Evolutionary conservation across 257 asterid genomes (phyloP), one percentile per base, ranked within the genome.

Genomic region (Osmanthus fragrans): DNA sequence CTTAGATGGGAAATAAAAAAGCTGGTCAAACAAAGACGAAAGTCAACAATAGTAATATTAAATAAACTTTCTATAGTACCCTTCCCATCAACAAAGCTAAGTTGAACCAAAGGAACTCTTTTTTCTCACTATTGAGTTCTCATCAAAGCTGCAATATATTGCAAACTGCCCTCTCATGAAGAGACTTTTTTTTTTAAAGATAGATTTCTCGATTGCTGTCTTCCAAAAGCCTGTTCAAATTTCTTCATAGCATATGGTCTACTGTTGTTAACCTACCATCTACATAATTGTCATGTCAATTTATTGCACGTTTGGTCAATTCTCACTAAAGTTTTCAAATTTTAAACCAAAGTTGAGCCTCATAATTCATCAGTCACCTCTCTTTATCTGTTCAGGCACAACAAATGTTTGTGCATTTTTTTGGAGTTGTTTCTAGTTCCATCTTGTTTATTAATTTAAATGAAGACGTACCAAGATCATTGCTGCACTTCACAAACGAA

Each of bases 41-140:
- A 60, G 0, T 7, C 3, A 12, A 18, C 23, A 54, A 5, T 54
- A 18, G 25, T 18, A 10, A 54, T 33, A 25, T 3, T 45, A 19
- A 73, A 74, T 39, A 29, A 49, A 66, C 76, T 32, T 39, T 21
- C 32, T 12, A 68, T 58, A 82, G 84, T 78, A 85, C 76, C 89
- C 89, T 84, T 80, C 80, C 90, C 83, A 82, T 84, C 88, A 85
- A 74, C 91, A 82, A 73, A 66, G 65, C 34, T 25, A 76, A 76
- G 60, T 80, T 56, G 74, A 80, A 79, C 34, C 72, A 70, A 70
- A 71, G 21, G 79, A 74, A 73, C 23, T 27, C 49, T 21, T 23
- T 73, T 70, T 65, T n/a, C 25, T 60, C 32, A 60, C 32, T 60
- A 7, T 6, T 23, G 29, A 60, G 32, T 63, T 74, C 27, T 73